Conservation (phyloP, 148 eudicot species). For the Rhododendron ovatum region DNA sequence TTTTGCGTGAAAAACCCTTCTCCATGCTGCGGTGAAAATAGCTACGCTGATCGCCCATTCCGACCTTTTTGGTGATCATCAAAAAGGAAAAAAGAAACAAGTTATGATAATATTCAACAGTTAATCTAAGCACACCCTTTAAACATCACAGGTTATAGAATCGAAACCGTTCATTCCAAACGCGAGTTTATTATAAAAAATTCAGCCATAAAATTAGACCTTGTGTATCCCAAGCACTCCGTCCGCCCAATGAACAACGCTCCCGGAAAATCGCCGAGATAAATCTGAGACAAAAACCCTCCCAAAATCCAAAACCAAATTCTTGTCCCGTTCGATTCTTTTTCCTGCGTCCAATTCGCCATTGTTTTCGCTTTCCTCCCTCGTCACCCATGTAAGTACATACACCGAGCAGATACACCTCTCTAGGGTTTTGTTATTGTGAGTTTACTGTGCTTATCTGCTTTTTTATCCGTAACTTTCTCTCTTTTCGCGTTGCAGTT, state of each 20-base stretch:
- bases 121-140: neutral
- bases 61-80: too few species aligned
- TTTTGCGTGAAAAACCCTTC: too few species aligned
- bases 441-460: neutral
- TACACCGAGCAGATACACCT: neutral
- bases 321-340: neutral
- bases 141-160: too few species aligned
- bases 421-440: neutral
- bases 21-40: too few species aligned
- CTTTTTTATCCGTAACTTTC: neutral
- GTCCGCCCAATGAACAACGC: neutral
- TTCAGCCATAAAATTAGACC: neutral
- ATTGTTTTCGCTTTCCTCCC: neutral
- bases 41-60: too few species aligned
- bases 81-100: too few species aligned
- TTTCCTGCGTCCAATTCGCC: neutral
- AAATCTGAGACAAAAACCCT: neutral
- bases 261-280: neutral
- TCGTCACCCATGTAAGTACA: slow-evolving; percentile 7
- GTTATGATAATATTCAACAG: too few species aligned
- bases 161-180: neutral
- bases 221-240: neutral
- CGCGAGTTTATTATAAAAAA: neutral
- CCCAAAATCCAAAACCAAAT: neutral
- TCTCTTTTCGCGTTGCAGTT: neutral